Conservation (phyloP, 805 yeast species). For the Kuraishia molischiana region DNA sequence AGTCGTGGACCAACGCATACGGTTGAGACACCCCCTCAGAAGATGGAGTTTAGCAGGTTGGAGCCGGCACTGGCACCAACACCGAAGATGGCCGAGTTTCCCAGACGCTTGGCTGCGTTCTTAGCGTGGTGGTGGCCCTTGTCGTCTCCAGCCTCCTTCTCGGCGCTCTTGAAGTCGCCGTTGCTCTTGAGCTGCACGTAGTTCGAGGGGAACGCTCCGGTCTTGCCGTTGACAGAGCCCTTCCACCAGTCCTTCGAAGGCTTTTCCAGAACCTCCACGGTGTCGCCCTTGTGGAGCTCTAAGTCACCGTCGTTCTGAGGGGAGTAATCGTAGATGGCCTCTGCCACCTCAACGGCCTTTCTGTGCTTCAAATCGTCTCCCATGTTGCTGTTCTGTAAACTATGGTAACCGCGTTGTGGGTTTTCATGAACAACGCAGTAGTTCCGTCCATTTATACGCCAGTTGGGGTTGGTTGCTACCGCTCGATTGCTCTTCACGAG, state of each 20-base stretch:
- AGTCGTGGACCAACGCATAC: no score
- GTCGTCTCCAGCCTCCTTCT: slow-evolving; percentile 10
- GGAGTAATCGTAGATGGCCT: slow-evolving; percentile 56
- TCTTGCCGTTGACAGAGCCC: slow-evolving; percentile 43
- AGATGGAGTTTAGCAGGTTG: slow-evolving; percentile 66
- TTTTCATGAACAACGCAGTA: no score
- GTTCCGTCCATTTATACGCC: no score
- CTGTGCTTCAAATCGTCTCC: background rate
- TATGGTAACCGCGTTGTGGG: no score
- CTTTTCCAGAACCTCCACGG: slow-evolving; percentile 53
- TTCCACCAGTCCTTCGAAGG: slow-evolving; percentile 80
- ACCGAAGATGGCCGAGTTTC: slow-evolving; percentile 91
- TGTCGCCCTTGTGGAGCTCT: slow-evolving; percentile 47
- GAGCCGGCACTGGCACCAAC: slow-evolving; percentile 94
- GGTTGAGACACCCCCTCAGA: slow-evolving; percentile 20
- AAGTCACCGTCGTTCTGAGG: slow-evolving; percentile 66
- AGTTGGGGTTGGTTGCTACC: no score
- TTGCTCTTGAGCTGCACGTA: slow-evolving; percentile 40
- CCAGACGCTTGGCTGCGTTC: slow-evolving; percentile 71
- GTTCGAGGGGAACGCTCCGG: slow-evolving; percentile 77
- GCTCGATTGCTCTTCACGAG: no score
- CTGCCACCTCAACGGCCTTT: slow-evolving; percentile 26
- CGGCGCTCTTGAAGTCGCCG: slow-evolving; percentile 8
- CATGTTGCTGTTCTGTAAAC: background rate
- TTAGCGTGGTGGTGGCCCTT: slow-evolving; percentile 28